Evolutionary conservation across 441 rosid species (phyloP).

Genomic region (Adansonia rubrostipa): DNA sequence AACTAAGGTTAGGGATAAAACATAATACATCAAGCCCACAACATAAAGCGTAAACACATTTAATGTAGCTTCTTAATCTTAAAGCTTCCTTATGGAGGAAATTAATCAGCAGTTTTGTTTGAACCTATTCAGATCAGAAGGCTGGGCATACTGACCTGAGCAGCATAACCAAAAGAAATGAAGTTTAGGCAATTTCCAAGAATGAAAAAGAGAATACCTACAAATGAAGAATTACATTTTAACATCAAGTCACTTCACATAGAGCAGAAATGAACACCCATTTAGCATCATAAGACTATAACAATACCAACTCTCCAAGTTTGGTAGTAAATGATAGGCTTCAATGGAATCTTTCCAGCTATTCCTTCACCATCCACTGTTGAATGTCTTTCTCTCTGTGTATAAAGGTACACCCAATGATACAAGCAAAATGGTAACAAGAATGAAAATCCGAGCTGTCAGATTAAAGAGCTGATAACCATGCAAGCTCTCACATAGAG

Average conservation of each 20-base stretch:
- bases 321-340: constrained; percentile 83
- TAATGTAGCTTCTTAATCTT: neutral
- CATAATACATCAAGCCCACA: neutral
- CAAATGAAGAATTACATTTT: constrained; percentile 37
- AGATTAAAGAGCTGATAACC: constrained; percentile 16
- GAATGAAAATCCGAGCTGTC: constrained; percentile 11
- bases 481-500: neutral
- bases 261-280: neutral
- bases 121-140: constrained; percentile 12
- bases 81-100: neutral
- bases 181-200: constrained; percentile 96
- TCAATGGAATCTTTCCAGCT: constrained; percentile 66
- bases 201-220: constrained; percentile 84
- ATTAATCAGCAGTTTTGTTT: neutral
- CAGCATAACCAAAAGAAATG: constrained; percentile 99
- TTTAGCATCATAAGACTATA: neutral
- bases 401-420: constrained; percentile 34
- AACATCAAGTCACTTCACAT: constrained; percentile 22
- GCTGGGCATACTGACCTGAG: constrained; percentile 68
- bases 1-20: constrained; percentile 2
- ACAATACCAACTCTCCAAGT: constrained; percentile 92
- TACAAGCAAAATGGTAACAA: constrained; percentile 18
- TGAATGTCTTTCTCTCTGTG: constrained; percentile 82
- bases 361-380: constrained; percentile 57
- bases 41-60: neutral